phyloP scores from a whole-genome alignment of 768 basidiomycete species.

The Suillus paluster region DNA sequence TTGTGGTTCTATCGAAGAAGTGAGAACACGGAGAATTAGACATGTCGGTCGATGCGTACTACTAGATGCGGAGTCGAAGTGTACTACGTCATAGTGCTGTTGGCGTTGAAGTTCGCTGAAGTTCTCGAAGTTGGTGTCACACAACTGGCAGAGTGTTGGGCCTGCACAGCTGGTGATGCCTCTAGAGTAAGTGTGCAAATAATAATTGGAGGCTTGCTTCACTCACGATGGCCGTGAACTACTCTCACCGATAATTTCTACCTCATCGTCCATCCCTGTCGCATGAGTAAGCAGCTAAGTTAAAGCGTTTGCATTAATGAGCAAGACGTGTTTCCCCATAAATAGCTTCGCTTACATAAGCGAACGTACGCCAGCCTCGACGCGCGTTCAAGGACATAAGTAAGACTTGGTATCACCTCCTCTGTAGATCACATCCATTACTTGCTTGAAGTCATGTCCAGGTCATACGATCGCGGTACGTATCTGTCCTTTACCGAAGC shows the following conservation, averaged over 20 bases:
- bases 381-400: constrained; percentile 50
- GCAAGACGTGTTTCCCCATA: background rate
- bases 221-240: constrained; percentile 18
- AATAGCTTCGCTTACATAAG: constrained; percentile 28
- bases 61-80: constrained; percentile 35
- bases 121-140: constrained; percentile 44
- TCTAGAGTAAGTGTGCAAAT: constrained; percentile 8
- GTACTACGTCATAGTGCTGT: constrained; percentile 60
- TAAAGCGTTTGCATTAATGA: no score
- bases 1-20: constrained; percentile 15
- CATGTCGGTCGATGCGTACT: constrained; percentile 11
- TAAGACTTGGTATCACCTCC: constrained; percentile 15
- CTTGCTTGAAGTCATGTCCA: constrained; percentile 61
- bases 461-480: constrained; percentile 96
- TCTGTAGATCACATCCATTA: constrained; percentile 4
- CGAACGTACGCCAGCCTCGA: constrained; percentile 35
- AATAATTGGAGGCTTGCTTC: background rate
- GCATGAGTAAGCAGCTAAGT: no score
- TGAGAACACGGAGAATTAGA: background rate
- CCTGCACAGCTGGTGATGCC: constrained; percentile 17
- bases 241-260: constrained; percentile 26
- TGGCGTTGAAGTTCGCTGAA: constrained; percentile 45
- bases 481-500: background rate
- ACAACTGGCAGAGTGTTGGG: constrained; percentile 53
- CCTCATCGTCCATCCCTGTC: constrained; percentile 28